Evolutionary conservation across 2,329 filamentous ascomycete genomes (phyloP), one percentile per base, ranked within the genome.

Genomic region (Microsporum ferrugineum): DNA sequence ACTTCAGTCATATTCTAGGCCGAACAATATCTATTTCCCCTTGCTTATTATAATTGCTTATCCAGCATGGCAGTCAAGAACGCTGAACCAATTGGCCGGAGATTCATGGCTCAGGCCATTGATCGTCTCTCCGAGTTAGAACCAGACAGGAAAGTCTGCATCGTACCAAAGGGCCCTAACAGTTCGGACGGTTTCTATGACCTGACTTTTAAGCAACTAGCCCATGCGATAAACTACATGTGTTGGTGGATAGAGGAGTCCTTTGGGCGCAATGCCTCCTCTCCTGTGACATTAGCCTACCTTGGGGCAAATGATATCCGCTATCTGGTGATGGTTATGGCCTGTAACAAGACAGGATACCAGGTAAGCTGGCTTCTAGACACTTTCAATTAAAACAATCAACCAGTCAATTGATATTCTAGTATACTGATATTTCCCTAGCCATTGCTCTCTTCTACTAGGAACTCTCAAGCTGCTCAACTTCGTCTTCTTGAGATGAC

Each of bases 381-480:
- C 29, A 12, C 23, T 27, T 39, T 39, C 38, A 23, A 23, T 23
- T 12, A 39, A 39, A 39, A 8, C 14, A 39, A 39, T 39, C 0
- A 39, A 51, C 31, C 3, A 5, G 10, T 33, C 23, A 10, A 51
- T 31, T 5, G 12, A 5, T 51, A 43, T 23, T 43, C 39, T 43
- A 43, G 45, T 14, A 23, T 23, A 5, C n/a, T 57, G 23, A 57
- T 5, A 7, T n/a, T 29, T 14, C 10, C 10, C 14, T 36, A 56
- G 36, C 75, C 66, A 62, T 78, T 75, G 53, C 73, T 74, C 55
- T 61, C 58, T 27, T 58, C 60, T 17, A 60, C 62, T 53, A 43
- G 58, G 27, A 29, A 57, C 10, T 12, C 36, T 60, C 41, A 0
- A 70, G 69, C 12, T n/a, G 69, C 14, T 63, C 69, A 63, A 23